phyloP scores from a whole-genome alignment of 2,329 filamentous ascomycete species.

The Fusarium sterilihyphosum region DNA sequence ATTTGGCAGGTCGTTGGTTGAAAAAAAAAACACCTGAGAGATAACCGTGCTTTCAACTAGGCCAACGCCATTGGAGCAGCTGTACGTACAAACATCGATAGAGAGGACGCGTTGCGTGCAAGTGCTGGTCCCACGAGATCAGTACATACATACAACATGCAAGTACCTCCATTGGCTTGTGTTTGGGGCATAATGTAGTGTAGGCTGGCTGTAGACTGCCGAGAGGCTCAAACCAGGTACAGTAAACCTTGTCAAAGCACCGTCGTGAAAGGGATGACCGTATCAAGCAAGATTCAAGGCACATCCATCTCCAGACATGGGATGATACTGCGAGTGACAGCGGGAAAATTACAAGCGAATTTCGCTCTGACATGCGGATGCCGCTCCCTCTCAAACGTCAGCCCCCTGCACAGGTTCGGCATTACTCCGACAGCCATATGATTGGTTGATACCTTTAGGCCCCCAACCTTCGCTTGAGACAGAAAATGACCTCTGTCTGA shows the following conservation, averaged over 20 bases:
- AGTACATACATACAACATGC: neutral
- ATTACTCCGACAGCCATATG: constrained; percentile 8
- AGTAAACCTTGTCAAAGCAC: constrained; percentile 4
- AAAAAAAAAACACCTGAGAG: neutral
- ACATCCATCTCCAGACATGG: constrained; percentile 5
- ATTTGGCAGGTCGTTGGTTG: constrained; percentile 15
- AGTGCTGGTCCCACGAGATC: neutral
- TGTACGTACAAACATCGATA: neutral
- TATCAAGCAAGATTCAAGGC: constrained; percentile 14
- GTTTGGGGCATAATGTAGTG: neutral
- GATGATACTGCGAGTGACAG: constrained; percentile 14
- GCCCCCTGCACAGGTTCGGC: constrained; percentile 28
- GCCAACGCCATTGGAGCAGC: neutral
- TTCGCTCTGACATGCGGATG: constrained; percentile 24
- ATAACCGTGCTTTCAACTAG: neutral
- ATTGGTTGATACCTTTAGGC: constrained; percentile 9
- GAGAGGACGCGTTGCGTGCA: neutral
- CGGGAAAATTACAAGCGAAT: constrained; percentile 28
- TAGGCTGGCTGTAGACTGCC: constrained; percentile 11
- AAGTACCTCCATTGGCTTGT: neutral
- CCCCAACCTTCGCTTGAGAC: constrained; percentile 7
- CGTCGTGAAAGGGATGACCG: constrained; percentile 9
- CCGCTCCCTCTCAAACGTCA: constrained; percentile 14
- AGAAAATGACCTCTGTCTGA: constrained; percentile 1
- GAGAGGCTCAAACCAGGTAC: constrained; percentile 10